Evolutionary conservation across 257 asterid genomes (phyloP).

Genomic region (Gentiana macrophylla): DNA sequence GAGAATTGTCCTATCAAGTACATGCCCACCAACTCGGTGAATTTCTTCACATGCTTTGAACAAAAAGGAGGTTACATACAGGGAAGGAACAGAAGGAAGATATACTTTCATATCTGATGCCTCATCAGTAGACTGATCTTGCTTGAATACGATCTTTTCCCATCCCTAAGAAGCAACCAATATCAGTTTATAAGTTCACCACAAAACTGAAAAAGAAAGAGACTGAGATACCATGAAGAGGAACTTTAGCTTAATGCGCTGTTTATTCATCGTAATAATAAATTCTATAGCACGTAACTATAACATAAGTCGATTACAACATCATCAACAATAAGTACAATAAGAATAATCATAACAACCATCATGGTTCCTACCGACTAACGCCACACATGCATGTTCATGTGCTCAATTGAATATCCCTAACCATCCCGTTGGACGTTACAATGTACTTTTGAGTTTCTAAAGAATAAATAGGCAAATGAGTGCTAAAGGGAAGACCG

Average conservation of each 20-base stretch:
- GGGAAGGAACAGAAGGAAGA: conserved; percentile 97
- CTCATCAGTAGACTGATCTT: conserved; percentile 59
- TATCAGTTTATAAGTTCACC: conserved; percentile 6
- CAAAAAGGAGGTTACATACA: conserved; percentile 60
- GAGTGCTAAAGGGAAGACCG: too few relatives aligned
- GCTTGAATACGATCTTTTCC: conserved; percentile 91
- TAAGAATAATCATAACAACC: neutral
- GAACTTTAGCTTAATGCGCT: neutral
- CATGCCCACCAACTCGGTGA: conserved; percentile 93
- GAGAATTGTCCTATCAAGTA: conserved; percentile 71
- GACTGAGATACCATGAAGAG: neutral
- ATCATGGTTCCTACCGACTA: too few relatives aligned
- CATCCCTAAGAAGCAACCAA: conserved; percentile 61
- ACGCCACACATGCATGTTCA: too few relatives aligned
- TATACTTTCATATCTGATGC: conserved; percentile 74
- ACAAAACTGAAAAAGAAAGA: conserved; percentile 8
- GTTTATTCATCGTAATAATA: too few relatives aligned
- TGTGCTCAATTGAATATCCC: too few relatives aligned
- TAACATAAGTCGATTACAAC: neutral
- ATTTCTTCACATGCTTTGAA: conserved; percentile 92
- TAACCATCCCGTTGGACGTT: too few relatives aligned
- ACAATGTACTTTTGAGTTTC: too few relatives aligned
- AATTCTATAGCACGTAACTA: neutral
- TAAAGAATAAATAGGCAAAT: too few relatives aligned
- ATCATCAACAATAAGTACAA: neutral